Base-by-base conservation (phyloP, 2,329 filamentous ascomycete species). In the Apiospora hydei region DNA sequence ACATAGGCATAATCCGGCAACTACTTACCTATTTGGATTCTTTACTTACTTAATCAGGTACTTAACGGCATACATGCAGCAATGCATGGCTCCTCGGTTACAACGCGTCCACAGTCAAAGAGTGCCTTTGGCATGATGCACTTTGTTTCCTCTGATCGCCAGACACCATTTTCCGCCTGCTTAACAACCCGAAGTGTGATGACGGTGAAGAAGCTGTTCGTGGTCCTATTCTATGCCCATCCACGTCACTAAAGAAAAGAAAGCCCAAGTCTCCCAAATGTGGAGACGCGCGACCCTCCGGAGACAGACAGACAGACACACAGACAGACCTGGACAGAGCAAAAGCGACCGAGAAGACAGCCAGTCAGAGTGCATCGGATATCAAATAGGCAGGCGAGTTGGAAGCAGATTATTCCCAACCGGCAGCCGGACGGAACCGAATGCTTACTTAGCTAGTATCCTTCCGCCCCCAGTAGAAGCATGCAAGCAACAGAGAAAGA, bases 221-320 rank as follows among this genome's bases (percentile, higher is more conserved):
- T 38, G 53, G 34, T 38, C 34, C 53, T 61, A 18, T 38, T 26
- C 30, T 57, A 34, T 34, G 26, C 16, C 53, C 53, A n/a, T 61
- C 53, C 53, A 61, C 53, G 53, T 61, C 53, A 38, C 30, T 61
- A 61, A 61, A 38, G 30, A 61, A 61, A 61, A 61, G 30, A 61
- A 61, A 61, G 38, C 53, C 53, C 30, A 4, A 38, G 30, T 61
- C 7, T 6, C 26, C 16, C 6, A 16, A 61, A 34, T 21, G 53
- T 61, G 53, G 53, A 61, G 53, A 61, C 30, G 53, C 30, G 53
- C 30, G 53, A 61, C 53, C 53, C 53, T 61, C 30, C 3, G 16
- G 53, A 34, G 16, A 38, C 34, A 18, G 51, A 57, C 14, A 8
- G 26, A 61, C 6, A 30, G 26, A 30, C 26, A 34, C 6, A 38